Evolutionary conservation across 179 eudicot species (phyloP).

Genomic region (Heliamphora pulchella): DNA sequence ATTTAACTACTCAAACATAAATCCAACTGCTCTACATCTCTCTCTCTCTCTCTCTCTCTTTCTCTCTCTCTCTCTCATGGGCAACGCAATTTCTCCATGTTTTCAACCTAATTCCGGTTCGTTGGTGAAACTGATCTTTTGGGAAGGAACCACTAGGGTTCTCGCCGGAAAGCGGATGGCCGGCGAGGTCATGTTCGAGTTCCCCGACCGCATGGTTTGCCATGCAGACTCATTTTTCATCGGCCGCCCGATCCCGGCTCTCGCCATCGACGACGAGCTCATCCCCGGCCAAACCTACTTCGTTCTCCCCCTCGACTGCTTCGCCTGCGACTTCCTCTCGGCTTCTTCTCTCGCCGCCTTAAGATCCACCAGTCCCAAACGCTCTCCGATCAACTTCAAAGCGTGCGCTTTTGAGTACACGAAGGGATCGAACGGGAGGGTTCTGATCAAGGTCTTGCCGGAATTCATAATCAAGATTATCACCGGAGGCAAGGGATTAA

Average conservation of each 20-base stretch:
- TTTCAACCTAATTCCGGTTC: conserved; percentile 13
- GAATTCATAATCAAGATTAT: conserved; percentile 49
- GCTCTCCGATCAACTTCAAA: conserved; percentile 23
- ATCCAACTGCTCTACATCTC: background rate
- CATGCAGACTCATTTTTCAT: conserved; percentile 77
- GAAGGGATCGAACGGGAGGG: conserved; percentile 57
- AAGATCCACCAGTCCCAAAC: conserved; percentile 21
- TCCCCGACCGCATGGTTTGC: conserved; percentile 74
- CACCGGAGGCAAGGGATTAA: conserved; percentile 17
- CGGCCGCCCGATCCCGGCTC: conserved; percentile 62
- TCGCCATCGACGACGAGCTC: conserved; percentile 56
- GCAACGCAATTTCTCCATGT: conserved; percentile 22
- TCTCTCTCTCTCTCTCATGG: conserved; percentile 23
- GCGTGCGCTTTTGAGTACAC: conserved; percentile 60
- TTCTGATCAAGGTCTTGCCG: conserved; percentile 63
- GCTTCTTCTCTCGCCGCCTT: conserved; percentile 48
- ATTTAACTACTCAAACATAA: background rate
- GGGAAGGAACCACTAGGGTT: conserved; percentile 53
- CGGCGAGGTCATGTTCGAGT: conserved; percentile 86
- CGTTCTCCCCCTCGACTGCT: conserved; percentile 60
- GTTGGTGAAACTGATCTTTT: conserved; percentile 40
- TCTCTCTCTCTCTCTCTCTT: conserved; percentile 9
- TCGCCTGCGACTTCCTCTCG: conserved; percentile 41
- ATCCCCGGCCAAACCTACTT: conserved; percentile 54
- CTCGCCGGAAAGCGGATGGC: conserved; percentile 45